Conservation (phyloP, 352 stramenopile species). For the Globisporangium heterothallicum region DNA sequence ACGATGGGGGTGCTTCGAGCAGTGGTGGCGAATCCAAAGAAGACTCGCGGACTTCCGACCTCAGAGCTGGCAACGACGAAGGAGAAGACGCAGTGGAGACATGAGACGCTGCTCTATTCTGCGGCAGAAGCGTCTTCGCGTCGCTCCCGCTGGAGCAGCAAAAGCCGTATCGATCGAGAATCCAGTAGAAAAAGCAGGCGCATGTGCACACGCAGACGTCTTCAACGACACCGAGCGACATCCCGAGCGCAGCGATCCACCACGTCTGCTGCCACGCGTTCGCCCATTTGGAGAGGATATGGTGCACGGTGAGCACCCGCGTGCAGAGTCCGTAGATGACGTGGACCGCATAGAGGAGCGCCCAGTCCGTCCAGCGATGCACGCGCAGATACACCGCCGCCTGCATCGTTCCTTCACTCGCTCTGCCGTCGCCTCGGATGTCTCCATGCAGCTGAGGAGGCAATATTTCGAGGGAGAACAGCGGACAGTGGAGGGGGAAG, state of each 20-base stretch:
- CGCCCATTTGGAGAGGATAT: slow-evolving; percentile 44
- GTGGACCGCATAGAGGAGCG: slow-evolving; percentile 20
- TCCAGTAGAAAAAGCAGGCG: slow-evolving; percentile 27
- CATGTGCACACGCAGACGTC: slow-evolving; percentile 37
- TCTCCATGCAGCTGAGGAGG: slow-evolving; percentile 4
- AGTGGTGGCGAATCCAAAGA: not conserved
- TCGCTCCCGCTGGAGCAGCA: not conserved
- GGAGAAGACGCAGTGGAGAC: too few relatives aligned
- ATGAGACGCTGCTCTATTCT: not conserved
- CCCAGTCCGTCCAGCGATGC: slow-evolving; percentile 43
- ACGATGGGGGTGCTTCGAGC: not conserved
- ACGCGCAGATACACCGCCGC: slow-evolving; percentile 35
- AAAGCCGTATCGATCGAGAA: slow-evolving; percentile 17
- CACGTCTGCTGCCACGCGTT: slow-evolving; percentile 42
- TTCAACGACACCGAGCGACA: slow-evolving; percentile 38
- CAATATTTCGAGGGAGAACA: not conserved
- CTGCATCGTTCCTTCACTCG: slow-evolving; percentile 10
- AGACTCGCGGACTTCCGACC: too few relatives aligned
- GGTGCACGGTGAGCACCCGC: slow-evolving; percentile 19
- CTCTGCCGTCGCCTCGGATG: slow-evolving; percentile 4
- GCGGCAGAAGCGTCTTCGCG: not conserved
- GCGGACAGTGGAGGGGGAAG: not conserved
- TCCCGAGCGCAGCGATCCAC: slow-evolving; percentile 22
- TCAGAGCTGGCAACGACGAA: not conserved
- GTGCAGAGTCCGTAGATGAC: slow-evolving; percentile 30